Conservation (phyloP, 768 basidiomycete species). For the Trametes maxima region DNA sequence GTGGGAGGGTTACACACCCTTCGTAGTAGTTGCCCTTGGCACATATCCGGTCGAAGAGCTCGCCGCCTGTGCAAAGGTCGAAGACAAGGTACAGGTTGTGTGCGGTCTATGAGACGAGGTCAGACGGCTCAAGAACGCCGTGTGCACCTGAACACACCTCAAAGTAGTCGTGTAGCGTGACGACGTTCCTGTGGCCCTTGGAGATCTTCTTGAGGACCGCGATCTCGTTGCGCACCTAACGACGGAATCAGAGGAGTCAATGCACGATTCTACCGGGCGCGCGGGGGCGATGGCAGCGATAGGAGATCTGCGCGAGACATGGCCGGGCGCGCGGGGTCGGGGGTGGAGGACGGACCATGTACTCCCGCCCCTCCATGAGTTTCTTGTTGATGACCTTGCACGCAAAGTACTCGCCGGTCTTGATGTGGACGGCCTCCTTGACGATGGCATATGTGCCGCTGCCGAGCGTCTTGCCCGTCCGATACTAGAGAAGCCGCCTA, state of each 20-base stretch:
- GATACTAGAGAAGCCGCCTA: conserved; percentile 54
- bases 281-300: conserved; percentile 8
- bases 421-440: conserved; percentile 93
- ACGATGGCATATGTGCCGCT: conserved; percentile 96
- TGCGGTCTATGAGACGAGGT: conserved; percentile 56
- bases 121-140: neutral
- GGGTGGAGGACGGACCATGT: conserved; percentile 70
- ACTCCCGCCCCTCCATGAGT: conserved; percentile 95
- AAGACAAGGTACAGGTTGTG: conserved; percentile 95
- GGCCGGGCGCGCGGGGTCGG: neutral
- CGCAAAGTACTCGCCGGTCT: conserved; percentile 92
- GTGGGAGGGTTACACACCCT: conserved; percentile 56
- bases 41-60: conserved; percentile 99
- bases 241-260: neutral
- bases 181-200: conserved; percentile 86
- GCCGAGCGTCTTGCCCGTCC: conserved; percentile 84
- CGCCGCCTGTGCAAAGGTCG: conserved; percentile 96
- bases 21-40: conserved; percentile 97
- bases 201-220: conserved; percentile 92
- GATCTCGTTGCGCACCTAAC: conserved; percentile 94
- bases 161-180: conserved; percentile 95
- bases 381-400: conserved; percentile 99
- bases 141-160: conserved; percentile 54
- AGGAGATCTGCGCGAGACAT: conserved; percentile 8
- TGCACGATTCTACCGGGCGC: neutral